These are phyloP conservation scores for Lineolata rhizophorae DNA, from an alignment of 495 filamentous ascomycete species.

Conservation along the genomic window DNA sequence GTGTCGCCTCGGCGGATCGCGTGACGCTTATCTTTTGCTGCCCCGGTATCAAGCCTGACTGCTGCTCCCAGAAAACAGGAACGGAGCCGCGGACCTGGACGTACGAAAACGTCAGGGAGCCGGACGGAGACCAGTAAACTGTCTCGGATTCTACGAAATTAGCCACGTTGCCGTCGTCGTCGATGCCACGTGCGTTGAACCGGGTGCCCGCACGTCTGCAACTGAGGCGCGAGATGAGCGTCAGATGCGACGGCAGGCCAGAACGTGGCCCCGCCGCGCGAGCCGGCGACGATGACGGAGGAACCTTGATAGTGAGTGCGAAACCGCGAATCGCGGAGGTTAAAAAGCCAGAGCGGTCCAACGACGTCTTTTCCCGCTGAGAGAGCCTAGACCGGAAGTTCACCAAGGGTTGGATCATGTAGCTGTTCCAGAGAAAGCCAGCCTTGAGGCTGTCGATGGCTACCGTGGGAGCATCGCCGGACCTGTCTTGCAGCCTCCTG, in stretches of 20 bases:
- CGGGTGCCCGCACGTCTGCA: slow-evolving; percentile 82
- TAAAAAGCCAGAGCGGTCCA: slow-evolving; percentile 70
- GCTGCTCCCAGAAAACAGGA: slow-evolving; percentile 93
- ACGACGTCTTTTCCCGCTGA: slow-evolving; percentile 40
- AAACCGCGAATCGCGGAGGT: slow-evolving; percentile 91
- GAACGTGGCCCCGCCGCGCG: slow-evolving; percentile 23
- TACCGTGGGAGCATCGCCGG: slow-evolving; percentile 16
- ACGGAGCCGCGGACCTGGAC: slow-evolving; percentile 81
- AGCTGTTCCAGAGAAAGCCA: slow-evolving; percentile 89
- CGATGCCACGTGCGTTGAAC: slow-evolving; percentile 90
- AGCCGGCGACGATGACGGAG: slow-evolving; percentile 35
- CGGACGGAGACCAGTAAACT: slow-evolving; percentile 42
- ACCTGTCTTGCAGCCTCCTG: slow-evolving; percentile 82
- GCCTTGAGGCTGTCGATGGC: slow-evolving; percentile 42
- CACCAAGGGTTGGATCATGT: slow-evolving; percentile 87
- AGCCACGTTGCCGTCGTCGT: slow-evolving; percentile 91
- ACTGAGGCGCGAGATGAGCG: slow-evolving; percentile 76
- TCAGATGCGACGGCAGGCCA: slow-evolving; percentile 64
- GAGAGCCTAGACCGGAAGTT: slow-evolving; percentile 65
- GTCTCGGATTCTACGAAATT: slow-evolving; percentile 67
- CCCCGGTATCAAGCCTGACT: slow-evolving; percentile 63
- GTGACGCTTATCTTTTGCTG: slow-evolving; percentile 92
- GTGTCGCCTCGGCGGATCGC: slow-evolving; percentile 71
- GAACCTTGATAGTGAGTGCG: slow-evolving; percentile 61
- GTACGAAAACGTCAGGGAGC: slow-evolving; percentile 66